Evolutionary conservation across 345 rosid genomes (phyloP), one percentile per base, ranked within the genome.

Genomic region (Mangifera indica): DNA sequence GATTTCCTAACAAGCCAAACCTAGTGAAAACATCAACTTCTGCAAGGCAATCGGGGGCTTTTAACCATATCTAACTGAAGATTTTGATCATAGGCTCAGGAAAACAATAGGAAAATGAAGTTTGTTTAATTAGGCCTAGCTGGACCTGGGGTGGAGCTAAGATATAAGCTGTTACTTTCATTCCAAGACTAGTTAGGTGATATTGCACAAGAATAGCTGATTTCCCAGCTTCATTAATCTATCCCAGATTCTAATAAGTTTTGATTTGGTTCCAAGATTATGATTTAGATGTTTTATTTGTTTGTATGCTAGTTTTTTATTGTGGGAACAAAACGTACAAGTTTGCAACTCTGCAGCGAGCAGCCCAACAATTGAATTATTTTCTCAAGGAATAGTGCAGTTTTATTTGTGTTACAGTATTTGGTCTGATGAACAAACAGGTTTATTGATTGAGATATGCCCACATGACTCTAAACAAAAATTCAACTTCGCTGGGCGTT

Each of bases 321-420:
- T 55, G 54, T 49, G 51, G 21, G 45, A 67, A 44, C 52, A 60
- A 58, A 70, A 70, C 73, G 25, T 58, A 26, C 45, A 70, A 45
- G 73, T 18, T 45, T 57, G 55, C 58, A 18, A 32, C 61, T 69
- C 25, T 18, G 65, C 57, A 45, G 42, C 18, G 20, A 46, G 40
- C n/a, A 70, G 37, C 29, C 18, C 65, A 18, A 32, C 37, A 17
- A 2, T 37, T 34, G 46, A 60, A 34, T 60, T 34, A 18, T 60
- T 60, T 60, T 60, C 45, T 60, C 24, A 4, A 8, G 14, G 46
- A 60, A 34, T 9, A 20, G 40, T 34, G 46, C 6, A 9, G 9
- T 34, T 22, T 34, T 1, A 60, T 60, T 11, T 37, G 65, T 60
- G 24, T 9, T 10, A 37, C 14, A 14, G 53, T 49, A 49, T 48